Conservation (phyloP, 441 rosid species). For the Gossypium trilobum region DNA sequence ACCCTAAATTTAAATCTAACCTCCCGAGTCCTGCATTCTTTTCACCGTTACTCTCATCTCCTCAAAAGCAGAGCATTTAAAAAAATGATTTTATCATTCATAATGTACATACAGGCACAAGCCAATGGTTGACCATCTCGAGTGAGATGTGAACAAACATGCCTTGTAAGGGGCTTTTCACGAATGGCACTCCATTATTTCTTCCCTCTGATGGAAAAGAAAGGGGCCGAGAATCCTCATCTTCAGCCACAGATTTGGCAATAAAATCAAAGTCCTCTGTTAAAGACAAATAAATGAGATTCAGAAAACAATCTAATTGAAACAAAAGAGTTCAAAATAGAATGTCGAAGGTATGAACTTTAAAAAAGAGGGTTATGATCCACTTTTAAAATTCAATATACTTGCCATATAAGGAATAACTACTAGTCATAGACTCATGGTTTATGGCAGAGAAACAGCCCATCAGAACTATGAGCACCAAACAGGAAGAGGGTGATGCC, state of each 20-base stretch:
- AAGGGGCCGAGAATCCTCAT: conserved; percentile 23
- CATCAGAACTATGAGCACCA: background rate
- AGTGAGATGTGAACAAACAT: conserved; percentile 9
- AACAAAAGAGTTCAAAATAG: background rate
- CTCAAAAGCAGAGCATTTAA: conserved; percentile 17
- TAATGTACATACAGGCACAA: conserved; percentile 31
- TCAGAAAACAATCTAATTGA: conserved; percentile 19
- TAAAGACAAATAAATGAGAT: conserved; percentile 16
- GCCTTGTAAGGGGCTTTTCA: conserved; percentile 11
- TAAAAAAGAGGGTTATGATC: background rate
- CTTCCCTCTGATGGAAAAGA: conserved; percentile 14
- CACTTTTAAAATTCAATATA: background rate
- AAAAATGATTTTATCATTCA: conserved; percentile 6
- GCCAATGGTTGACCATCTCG: background rate
- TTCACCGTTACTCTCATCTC: conserved; percentile 10
- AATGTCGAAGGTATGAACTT: background rate
- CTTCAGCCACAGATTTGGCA: conserved; percentile 24
- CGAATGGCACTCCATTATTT: conserved; percentile 9
- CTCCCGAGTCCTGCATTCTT: conserved; percentile 15
- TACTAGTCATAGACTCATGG: background rate
- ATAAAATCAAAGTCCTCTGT: background rate
- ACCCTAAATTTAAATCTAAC: conserved; percentile 14
- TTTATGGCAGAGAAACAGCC: background rate
- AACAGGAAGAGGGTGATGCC: background rate
- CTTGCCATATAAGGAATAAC: background rate